Conservation (phyloP, 148 eudicot genomes). For the Vaccinium darrowii region DNA sequence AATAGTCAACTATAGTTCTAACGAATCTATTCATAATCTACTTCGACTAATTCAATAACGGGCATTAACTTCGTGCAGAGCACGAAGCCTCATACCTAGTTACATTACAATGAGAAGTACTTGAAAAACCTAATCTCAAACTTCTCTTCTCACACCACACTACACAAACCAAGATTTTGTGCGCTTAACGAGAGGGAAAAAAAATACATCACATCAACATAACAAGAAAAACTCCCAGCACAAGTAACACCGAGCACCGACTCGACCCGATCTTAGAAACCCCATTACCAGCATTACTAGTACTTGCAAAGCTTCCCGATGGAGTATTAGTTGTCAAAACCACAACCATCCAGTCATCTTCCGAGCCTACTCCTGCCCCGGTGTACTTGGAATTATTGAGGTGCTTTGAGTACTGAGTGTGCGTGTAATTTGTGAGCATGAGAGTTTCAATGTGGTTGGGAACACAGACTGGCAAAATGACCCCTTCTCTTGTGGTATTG, state of each 20-base stretch:
- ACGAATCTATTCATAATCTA: too few species aligned
- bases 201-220: neutral
- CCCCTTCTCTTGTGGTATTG: constrained; percentile 47
- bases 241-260: constrained; percentile 11
- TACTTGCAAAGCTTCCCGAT: constrained; percentile 44
- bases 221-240: constrained; percentile 22
- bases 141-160: neutral
- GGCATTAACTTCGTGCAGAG: too few species aligned
- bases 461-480: constrained; percentile 73
- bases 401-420: constrained; percentile 33
- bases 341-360: constrained; percentile 77
- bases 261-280: constrained; percentile 10
- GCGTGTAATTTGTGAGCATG: constrained; percentile 77
- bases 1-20: too few species aligned
- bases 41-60: too few species aligned
- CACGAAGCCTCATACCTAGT: neutral
- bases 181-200: neutral
- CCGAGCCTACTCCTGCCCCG: constrained; percentile 62
- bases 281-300: constrained; percentile 23
- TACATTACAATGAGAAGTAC: neutral
- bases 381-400: constrained; percentile 59
- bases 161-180: neutral
- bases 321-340: constrained; percentile 50
- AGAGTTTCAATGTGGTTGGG: constrained; percentile 47
- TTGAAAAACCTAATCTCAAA: neutral